Conservation (phyloP, 495 filamentous ascomycete genomes). For the Neurospora sublineolata region DNA sequence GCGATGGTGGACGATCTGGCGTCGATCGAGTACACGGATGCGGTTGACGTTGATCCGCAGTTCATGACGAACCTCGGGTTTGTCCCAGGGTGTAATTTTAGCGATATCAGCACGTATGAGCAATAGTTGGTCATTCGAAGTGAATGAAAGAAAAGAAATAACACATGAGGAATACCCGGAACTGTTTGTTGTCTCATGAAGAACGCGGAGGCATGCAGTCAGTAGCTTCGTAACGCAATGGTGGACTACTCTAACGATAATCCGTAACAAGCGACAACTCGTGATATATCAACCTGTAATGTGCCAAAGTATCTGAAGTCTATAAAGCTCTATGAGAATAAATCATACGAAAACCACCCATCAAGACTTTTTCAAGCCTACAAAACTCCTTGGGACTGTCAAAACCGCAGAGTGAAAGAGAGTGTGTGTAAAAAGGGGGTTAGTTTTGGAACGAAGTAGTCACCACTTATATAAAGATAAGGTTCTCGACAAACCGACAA, state of each 20-base stretch:
- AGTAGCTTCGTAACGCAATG: not conserved
- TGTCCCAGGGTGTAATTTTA: slow-evolving; percentile 25
- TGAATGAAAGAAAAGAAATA: not conserved
- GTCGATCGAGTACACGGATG: slow-evolving; percentile 49
- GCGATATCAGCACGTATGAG: slow-evolving; percentile 15
- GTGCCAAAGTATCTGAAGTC: no score
- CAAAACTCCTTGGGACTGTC: not conserved
- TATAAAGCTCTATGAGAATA: no score
- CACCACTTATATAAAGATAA: not conserved
- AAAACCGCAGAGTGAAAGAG: no score
- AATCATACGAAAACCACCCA: no score
- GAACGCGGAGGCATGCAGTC: not conserved
- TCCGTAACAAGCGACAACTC: not conserved
- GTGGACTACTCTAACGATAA: not conserved
- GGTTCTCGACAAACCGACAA: not conserved
- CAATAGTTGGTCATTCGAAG: not conserved
- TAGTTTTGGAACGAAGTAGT: no score
- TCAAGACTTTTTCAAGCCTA: not conserved
- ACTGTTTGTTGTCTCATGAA: not conserved
- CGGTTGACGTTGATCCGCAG: slow-evolving; percentile 29
- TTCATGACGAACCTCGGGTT: slow-evolving; percentile 51
- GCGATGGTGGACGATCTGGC: slow-evolving; percentile 52
- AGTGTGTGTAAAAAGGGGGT: no score
- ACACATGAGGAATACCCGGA: not conserved
- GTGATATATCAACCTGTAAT: not conserved